A percentile compares a stretch with the other conserved stretches of the same genome.
These are phyloP conservation scores for Emmonsia crescens DNA, from an alignment of 2,329 filamentous ascomycete species.

Conservation along the genomic window DNA sequence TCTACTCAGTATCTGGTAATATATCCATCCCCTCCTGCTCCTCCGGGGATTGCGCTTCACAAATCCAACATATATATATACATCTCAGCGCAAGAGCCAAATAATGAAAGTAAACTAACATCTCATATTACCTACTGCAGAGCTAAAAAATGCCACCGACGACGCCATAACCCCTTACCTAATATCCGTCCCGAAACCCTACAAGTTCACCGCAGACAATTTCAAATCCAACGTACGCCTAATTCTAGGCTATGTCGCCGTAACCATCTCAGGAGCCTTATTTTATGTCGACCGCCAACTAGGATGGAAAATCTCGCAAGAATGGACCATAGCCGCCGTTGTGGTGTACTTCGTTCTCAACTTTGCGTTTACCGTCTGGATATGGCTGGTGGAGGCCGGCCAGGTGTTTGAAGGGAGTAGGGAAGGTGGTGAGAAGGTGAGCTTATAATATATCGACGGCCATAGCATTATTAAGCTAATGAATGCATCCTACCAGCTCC, in stretches of 20 bases:
- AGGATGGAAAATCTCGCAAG: slow-evolving; percentile 78
- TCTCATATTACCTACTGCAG: slow-evolving; percentile 37
- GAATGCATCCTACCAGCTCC: neutral
- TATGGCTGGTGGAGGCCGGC: slow-evolving; percentile 70
- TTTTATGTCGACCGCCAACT: slow-evolving; percentile 88
- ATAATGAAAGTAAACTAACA: neutral
- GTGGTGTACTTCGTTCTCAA: slow-evolving; percentile 70
- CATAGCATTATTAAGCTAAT: neutral
- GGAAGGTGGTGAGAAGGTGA: slow-evolving; percentile 52
- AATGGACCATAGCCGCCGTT: slow-evolving; percentile 70
- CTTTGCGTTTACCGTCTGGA: slow-evolving; percentile 67
- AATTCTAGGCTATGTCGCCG: slow-evolving; percentile 69
- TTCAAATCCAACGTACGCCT: slow-evolving; percentile 72
- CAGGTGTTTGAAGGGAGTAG: slow-evolving; percentile 68
- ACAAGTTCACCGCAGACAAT: slow-evolving; percentile 67
- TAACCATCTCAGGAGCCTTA: slow-evolving; percentile 66
- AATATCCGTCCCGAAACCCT: slow-evolving; percentile 57
- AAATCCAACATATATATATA: neutral
- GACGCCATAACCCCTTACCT: slow-evolving; percentile 92
- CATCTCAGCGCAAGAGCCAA: neutral
- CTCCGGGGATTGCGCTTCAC: slow-evolving; percentile 6
- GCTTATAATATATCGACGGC: slow-evolving; percentile 9
- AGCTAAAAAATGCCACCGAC: slow-evolving; percentile 93
- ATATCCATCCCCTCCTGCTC: slow-evolving; percentile 14
- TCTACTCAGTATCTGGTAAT: slow-evolving; percentile 36